These are phyloP conservation scores for Pseudopediastrum boryanum DNA, from an alignment of 139 green algal genomes.

Conservation along the genomic window DNA sequence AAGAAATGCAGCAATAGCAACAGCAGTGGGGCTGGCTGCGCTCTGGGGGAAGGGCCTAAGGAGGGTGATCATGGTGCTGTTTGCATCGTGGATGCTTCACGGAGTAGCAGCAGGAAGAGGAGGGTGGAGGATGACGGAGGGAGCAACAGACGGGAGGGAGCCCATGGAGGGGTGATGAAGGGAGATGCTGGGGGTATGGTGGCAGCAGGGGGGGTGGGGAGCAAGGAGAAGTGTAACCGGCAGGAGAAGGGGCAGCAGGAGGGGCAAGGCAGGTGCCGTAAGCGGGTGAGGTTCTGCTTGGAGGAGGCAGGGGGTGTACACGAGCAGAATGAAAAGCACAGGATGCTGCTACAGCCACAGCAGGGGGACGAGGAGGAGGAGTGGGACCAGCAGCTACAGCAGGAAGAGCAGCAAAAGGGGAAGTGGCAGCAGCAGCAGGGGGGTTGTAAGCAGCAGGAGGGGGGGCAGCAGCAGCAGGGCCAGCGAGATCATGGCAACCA, in stretches of 20 bases:
- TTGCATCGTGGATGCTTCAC: no score
- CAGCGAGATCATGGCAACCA: background rate
- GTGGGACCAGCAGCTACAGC: background rate
- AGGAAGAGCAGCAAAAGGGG: background rate
- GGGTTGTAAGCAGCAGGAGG: background rate
- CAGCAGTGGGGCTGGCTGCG: no score
- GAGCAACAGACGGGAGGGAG: no score
- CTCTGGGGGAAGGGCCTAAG: no score
- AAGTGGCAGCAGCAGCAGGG: background rate
- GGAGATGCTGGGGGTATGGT: background rate
- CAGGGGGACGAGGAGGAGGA: background rate
- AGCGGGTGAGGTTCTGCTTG: background rate
- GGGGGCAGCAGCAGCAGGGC: constrained; percentile 5
- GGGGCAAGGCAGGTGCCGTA: background rate
- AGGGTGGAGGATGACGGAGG: no score
- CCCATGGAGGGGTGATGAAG: constrained; percentile 11
- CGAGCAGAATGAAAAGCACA: background rate
- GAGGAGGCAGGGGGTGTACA: background rate
- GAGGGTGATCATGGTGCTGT: no score
- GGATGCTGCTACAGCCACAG: background rate
- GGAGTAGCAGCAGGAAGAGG: no score
- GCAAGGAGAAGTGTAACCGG: background rate
- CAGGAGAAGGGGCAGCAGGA: constrained; percentile 2
- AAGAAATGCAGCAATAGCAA: no score
- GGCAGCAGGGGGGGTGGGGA: background rate